Conservation (phyloP, 2,329 filamentous ascomycete genomes). For the Cyphellophora europaea region DNA sequence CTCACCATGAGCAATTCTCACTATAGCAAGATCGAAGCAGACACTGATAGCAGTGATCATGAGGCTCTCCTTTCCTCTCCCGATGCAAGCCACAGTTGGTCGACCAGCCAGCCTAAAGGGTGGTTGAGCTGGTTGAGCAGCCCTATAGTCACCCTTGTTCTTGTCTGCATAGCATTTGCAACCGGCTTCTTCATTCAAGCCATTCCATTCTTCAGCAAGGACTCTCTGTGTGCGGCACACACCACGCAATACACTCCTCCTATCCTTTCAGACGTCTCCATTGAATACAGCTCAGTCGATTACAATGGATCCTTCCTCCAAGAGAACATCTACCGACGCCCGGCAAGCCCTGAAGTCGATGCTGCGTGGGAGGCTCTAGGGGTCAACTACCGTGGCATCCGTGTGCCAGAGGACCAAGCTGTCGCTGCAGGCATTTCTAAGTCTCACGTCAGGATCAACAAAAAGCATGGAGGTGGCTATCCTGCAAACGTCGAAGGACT, state of each 20-base stretch:
- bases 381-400: slow-evolving; percentile 39
- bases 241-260: slow-evolving; percentile 21
- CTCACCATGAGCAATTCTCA: slow-evolving; percentile 2
- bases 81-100: slow-evolving; percentile 6
- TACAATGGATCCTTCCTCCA: slow-evolving; percentile 52
- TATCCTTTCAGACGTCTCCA: slow-evolving; percentile 29
- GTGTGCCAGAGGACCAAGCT: slow-evolving; percentile 43
- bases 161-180: slow-evolving; percentile 2
- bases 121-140: no score
- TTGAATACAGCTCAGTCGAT: slow-evolving; percentile 29
- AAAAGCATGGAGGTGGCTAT: slow-evolving; percentile 50
- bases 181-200: slow-evolving; percentile 5
- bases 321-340: slow-evolving; percentile 43
- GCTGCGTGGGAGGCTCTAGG: slow-evolving; percentile 47
- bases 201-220: slow-evolving; percentile 11
- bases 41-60: slow-evolving; percentile 17
- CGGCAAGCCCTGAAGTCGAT: slow-evolving; percentile 45
- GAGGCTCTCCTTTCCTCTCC: slow-evolving; percentile 1
- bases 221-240: slow-evolving; percentile 18
- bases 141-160: slow-evolving; percentile 12
- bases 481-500: slow-evolving; percentile 24
- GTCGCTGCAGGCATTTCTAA: slow-evolving; percentile 40
- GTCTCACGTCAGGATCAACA: slow-evolving; percentile 46
- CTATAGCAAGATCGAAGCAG: slow-evolving; percentile 3
- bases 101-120: no score